Conservation (phyloP, 257 asterid genomes). For the Cynanchum wilfordii region DNA sequence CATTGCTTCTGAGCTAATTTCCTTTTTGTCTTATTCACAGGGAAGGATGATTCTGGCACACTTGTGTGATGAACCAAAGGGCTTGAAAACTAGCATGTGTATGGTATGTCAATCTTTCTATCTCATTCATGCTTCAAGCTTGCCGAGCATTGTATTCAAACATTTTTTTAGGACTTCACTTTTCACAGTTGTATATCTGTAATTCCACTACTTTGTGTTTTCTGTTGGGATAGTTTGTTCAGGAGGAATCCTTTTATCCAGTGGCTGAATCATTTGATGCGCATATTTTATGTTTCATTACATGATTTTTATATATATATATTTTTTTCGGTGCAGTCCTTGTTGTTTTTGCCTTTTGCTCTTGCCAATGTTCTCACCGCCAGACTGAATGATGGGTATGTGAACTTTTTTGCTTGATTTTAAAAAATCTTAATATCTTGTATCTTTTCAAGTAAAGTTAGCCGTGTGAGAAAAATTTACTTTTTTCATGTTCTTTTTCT, state of each 20-base stretch:
- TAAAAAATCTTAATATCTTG: slow-evolving; percentile 2
- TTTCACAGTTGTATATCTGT: no score
- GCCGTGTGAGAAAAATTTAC: background rate
- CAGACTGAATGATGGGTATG: slow-evolving; percentile 82
- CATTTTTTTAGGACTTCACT: no score
- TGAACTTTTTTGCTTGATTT: slow-evolving; percentile 6
- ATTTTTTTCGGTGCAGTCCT: slow-evolving; percentile 49
- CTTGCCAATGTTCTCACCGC: slow-evolving; percentile 93
- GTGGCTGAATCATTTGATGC: background rate
- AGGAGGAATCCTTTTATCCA: background rate
- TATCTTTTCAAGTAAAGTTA: slow-evolving; percentile 9
- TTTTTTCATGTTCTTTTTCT: background rate
- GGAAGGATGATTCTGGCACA: slow-evolving; percentile 94
- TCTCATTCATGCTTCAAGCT: background rate
- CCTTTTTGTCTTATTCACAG: slow-evolving; percentile 45
- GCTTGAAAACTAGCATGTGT: slow-evolving; percentile 95
- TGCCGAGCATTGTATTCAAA: no score
- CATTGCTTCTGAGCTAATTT: slow-evolving; percentile 17
- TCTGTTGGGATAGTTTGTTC: background rate
- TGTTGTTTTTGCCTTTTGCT: slow-evolving; percentile 84
- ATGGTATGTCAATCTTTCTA: slow-evolving; percentile 48
- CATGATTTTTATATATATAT: background rate
- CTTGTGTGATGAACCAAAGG: slow-evolving; percentile 94
- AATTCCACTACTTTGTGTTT: background rate
- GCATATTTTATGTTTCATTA: no score